phyloP scores from a whole-genome alignment of 495 filamentous ascomycete genomes.

The Neurospora terricola region DNA sequence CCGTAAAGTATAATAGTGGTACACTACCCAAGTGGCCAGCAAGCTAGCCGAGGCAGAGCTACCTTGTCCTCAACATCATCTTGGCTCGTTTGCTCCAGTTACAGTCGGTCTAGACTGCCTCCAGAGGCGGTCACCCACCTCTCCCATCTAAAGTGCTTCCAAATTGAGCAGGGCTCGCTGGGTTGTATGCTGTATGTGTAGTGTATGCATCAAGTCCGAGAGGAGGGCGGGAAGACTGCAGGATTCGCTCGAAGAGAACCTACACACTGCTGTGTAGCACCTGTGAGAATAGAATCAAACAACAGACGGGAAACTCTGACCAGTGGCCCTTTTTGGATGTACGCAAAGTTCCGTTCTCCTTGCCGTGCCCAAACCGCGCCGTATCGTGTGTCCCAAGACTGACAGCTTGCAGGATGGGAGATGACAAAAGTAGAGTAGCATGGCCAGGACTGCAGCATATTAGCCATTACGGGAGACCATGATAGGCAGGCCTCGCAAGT shows the following conservation, averaged over 20 bases:
- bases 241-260: background rate
- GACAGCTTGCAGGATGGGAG: background rate
- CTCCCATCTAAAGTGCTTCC: background rate
- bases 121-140: background rate
- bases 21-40: background rate
- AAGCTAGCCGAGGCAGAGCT: background rate
- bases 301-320: background rate
- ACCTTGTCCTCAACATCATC: background rate
- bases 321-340: background rate
- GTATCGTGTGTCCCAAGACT: background rate
- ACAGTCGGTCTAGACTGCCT: background rate
- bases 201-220: background rate
- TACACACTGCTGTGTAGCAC: background rate
- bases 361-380: background rate
- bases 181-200: background rate
- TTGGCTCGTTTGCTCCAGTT: background rate
- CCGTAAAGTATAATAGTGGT: background rate
- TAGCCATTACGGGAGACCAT: background rate
- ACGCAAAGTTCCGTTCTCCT: background rate
- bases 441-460: background rate
- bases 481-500: background rate
- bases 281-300: background rate
- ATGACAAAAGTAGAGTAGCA: background rate
- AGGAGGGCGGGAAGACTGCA: background rate
- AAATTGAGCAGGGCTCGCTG: background rate